phyloP scores from a whole-genome alignment of 352 stramenopile genomes.

The Globisporangium ultimum region DNA sequence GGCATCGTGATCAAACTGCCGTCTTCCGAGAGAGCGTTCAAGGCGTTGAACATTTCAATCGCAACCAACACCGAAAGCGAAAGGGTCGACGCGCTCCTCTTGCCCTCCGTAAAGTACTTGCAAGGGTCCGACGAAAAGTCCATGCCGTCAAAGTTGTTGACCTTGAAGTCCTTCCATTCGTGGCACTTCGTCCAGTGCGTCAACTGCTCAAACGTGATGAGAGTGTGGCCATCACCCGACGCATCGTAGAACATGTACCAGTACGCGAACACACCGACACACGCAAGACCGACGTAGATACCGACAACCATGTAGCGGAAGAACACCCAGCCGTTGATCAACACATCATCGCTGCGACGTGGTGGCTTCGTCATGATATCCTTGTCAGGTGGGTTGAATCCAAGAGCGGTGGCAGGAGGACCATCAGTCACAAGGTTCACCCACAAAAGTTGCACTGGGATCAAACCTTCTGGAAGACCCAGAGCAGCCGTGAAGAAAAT shows the following conservation, averaged over 20 bases:
- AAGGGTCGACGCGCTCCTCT: constrained; percentile 90
- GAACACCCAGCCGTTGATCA: constrained; percentile 98
- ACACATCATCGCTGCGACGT: constrained; percentile 93
- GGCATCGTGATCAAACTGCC: constrained; percentile 91
- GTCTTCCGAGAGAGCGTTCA: constrained; percentile 93
- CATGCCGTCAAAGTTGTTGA: constrained; percentile 90
- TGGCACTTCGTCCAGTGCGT: constrained; percentile 90
- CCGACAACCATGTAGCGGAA: constrained; percentile 97
- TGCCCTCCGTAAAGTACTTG: constrained; percentile 92
- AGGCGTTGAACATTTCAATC: constrained; percentile 95
- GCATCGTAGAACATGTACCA: constrained; percentile 93
- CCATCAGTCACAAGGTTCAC: constrained; percentile 99
- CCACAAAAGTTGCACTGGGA: constrained; percentile 98
- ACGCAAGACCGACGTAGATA: constrained; percentile 92
- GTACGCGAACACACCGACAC: constrained; percentile 91
- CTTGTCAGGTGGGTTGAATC: constrained; percentile 98
- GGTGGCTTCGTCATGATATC: constrained; percentile 97
- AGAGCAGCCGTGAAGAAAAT: constrained; percentile 98
- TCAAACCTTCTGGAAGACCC: constrained; percentile 96
- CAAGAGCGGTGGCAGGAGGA: constrained; percentile 96
- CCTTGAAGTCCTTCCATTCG: constrained; percentile 89
- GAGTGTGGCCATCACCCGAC: constrained; percentile 89
- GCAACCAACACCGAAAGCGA: constrained; percentile 92
- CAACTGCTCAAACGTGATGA: constrained; percentile 89
- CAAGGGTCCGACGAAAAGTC: constrained; percentile 89